Conservation (phyloP, 192 early-diverging fungal genomes). For the Hyaloraphidium curvatum region DNA sequence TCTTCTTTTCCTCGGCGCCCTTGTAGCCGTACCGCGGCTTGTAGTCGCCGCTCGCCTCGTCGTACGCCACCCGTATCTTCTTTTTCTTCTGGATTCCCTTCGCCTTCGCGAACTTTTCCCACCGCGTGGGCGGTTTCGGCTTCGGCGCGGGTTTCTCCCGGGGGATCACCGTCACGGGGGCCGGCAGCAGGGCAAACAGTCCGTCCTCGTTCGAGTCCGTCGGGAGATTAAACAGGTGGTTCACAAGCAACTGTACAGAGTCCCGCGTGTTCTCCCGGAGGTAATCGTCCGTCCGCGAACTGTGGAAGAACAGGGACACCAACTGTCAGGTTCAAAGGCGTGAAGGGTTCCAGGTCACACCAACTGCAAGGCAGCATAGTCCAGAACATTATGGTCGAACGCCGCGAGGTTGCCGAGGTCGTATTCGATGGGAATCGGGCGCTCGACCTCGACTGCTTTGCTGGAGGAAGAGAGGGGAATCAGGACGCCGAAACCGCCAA, state of each 20-base stretch:
- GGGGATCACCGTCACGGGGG: slow-evolving; percentile 41
- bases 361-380: slow-evolving; percentile 20
- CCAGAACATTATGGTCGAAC: slow-evolving; percentile 66
- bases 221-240: slow-evolving; percentile 68
- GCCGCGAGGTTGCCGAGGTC: slow-evolving; percentile 70
- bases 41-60: slow-evolving; percentile 66
- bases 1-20: slow-evolving; percentile 41
- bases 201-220: slow-evolving; percentile 38
- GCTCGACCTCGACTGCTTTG: slow-evolving; percentile 46
- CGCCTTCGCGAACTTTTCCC: slow-evolving; percentile 94
- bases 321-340: slow-evolving; percentile 1
- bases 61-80: slow-evolving; percentile 60
- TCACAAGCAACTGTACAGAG: slow-evolving; percentile 67
- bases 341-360: slow-evolving; percentile 6
- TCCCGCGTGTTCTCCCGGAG: slow-evolving; percentile 52
- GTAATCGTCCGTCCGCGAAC: slow-evolving; percentile 31
- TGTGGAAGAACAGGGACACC: slow-evolving; percentile 4
- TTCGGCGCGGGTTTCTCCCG: slow-evolving; percentile 85
- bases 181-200: slow-evolving; percentile 62
- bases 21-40: slow-evolving; percentile 81
- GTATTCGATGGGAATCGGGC: slow-evolving; percentile 44
- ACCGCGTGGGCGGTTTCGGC: slow-evolving; percentile 74
- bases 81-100: slow-evolving; percentile 88
- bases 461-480: slow-evolving; percentile 11
- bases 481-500: slow-evolving; percentile 2